These are phyloP conservation scores for Diversispora eburnea DNA, from an alignment of 192 early-diverging fungal species.

Conservation along the genomic window DNA sequence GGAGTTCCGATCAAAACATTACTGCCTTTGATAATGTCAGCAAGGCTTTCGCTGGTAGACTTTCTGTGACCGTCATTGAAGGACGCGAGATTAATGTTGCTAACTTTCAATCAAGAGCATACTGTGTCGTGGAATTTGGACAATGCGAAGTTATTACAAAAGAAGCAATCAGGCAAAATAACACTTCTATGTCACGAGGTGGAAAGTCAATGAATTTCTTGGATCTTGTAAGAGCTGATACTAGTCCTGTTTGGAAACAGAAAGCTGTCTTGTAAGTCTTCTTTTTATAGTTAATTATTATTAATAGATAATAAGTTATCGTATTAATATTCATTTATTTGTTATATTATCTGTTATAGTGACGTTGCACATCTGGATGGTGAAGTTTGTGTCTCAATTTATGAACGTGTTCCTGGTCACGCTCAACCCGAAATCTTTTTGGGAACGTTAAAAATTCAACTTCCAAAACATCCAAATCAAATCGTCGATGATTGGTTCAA, in stretches of 20 bases:
- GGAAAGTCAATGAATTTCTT: conserved; percentile 26
- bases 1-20: not conserved
- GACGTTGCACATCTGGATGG: conserved; percentile 24
- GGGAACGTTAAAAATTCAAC: conserved; percentile 43
- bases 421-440: conserved; percentile 38
- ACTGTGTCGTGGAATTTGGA: conserved; percentile 24
- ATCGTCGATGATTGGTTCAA: conserved; percentile 46
- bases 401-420: conserved; percentile 29
- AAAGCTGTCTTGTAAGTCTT: conserved; percentile 23
- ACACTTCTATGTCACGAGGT: not conserved
- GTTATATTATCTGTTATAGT: no score
- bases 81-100: conserved; percentile 23
- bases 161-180: conserved; percentile 25
- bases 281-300: not conserved
- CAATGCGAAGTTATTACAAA: conserved; percentile 19
- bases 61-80: conserved; percentile 19
- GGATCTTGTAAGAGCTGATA: conserved; percentile 26
- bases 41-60: conserved; percentile 17
- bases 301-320: no score
- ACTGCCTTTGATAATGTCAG: conserved; percentile 20
- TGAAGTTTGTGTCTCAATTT: conserved; percentile 19
- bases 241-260: conserved; percentile 22
- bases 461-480: conserved; percentile 39
- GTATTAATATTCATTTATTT: no score
- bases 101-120: conserved; percentile 21